Conservation (phyloP, 106 monocot species). For the Dendrobium chrysotoxum region DNA sequence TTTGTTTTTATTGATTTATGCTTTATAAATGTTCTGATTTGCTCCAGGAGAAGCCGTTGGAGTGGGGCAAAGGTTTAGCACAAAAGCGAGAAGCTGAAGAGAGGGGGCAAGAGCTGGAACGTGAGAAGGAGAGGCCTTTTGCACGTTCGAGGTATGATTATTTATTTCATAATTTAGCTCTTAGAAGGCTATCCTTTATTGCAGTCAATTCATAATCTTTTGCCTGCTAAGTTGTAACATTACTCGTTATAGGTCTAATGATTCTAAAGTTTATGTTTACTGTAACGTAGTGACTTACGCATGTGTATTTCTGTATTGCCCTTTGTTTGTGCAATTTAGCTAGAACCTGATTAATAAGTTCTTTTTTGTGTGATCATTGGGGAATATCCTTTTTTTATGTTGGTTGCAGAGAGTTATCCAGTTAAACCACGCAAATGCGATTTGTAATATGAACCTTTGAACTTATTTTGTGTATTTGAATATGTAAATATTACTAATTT, state of each 20-base stretch:
- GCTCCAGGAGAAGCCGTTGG: slow-evolving; percentile 41
- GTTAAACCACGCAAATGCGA: neutral
- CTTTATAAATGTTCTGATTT: neutral
- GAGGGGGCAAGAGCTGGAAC: slow-evolving; percentile 36
- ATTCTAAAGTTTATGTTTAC: neutral
- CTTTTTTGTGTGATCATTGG: neutral
- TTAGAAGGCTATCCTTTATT: neutral
- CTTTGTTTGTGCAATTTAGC: neutral
- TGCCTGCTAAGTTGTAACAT: neutral
- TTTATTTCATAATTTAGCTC: neutral
- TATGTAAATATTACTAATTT: no score
- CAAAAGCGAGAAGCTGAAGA: slow-evolving; percentile 64
- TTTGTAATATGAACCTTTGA: no score
- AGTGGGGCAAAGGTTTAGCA: slow-evolving; percentile 76
- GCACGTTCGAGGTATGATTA: slow-evolving; percentile 54
- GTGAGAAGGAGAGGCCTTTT: slow-evolving; percentile 65
- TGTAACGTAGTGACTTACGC: neutral
- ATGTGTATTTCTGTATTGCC: neutral
- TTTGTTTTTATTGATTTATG: neutral
- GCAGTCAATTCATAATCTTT: neutral
- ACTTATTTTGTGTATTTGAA: no score
- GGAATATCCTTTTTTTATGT: neutral
- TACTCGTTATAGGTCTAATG: neutral
- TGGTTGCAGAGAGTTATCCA: neutral
- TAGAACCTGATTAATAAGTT: neutral